Base-by-base conservation (phyloP, 345 rosid genomes). In the Eucalyptus leucophloia region DNA sequence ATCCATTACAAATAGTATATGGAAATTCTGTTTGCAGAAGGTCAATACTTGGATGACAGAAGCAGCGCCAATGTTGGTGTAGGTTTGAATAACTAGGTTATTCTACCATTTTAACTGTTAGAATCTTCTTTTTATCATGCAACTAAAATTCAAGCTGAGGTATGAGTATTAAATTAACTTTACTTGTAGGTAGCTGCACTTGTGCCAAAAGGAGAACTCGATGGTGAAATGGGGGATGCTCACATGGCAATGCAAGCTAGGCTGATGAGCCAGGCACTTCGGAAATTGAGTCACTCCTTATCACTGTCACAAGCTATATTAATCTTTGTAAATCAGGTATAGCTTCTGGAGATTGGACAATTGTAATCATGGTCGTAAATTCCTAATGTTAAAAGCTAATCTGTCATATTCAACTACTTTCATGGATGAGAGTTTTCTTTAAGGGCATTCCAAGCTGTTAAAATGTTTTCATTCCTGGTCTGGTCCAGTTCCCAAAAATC, bases 201-300 rank as follows among this genome's bases (percentile, higher is more conserved):
- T 89, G 99, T 98, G 90, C 99, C 99, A 88, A 96, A 96, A 94
- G 92, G 97, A 91, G 99, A 98, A 92, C 99, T 96, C 49, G 99
- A 98, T 65, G 99, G 99, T 3, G 99, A 97, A 94, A 98, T 97
- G 99, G 99, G 99, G 91, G 99, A 98, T 93, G 99, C 99, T 89
- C 98, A 98, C 92, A 97, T 98, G 99, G 98, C 99, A 90, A 93
- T 98, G 99, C 99, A 97, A 95, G 99, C 99, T 77, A 96, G 99
- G 91, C 91, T 98, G 91, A 98, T 97, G 99, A 98, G 98, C 91
- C 99, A 98, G 93, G 99, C 99, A 82, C 98, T 98, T 86, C 96
- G 99, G 91, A 98, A 98, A 92, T 58, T 97, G 90, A 97, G 98
- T 90, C 99, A 96, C 92, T 98, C 99, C 45, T 92, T 98, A 91